phyloP scores from a whole-genome alignment of 768 basidiomycete genomes.

The Phanerodontia chrysosporium region DNA sequence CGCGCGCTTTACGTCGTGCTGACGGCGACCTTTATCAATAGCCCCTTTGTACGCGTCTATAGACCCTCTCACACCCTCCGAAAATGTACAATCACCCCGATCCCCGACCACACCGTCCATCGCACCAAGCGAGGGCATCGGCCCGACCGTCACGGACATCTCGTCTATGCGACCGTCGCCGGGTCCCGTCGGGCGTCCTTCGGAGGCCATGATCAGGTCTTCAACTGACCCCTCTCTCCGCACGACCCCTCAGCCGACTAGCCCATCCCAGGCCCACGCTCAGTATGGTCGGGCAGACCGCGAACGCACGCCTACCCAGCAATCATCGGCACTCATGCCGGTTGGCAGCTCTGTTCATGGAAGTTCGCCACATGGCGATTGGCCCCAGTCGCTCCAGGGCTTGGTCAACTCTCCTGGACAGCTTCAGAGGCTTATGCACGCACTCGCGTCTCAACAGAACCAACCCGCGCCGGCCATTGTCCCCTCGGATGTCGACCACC shows the following conservation, averaged over 20 bases:
- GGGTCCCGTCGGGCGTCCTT: constrained; percentile 2
- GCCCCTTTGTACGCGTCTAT: constrained; percentile 32
- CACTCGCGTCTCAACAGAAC: constrained; percentile 19
- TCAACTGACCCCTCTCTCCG: not conserved
- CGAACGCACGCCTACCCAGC: not conserved
- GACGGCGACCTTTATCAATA: not conserved
- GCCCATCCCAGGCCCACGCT: not conserved
- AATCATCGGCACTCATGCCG: not conserved
- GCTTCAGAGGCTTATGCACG: constrained; percentile 48
- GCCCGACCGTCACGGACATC: constrained; percentile 11
- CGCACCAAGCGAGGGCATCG: constrained; percentile 29
- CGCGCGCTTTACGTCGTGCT: constrained; percentile 3
- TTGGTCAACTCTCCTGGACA: constrained; percentile 47
- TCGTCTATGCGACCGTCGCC: not conserved
- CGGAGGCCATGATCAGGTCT: not conserved
- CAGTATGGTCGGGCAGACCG: not conserved
- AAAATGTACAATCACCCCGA: constrained; percentile 33
- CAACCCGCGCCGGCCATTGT: constrained; percentile 11
- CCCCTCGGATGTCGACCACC: not conserved
- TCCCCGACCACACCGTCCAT: constrained; percentile 28
- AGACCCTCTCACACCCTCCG: constrained; percentile 37
- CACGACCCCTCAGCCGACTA: not conserved
- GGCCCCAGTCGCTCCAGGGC: constrained; percentile 40
- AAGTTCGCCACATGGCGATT: not conserved
- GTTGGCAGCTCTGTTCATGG: not conserved